Conservation (phyloP, 805 yeast species). For the Babjeviella inositovora region DNA sequence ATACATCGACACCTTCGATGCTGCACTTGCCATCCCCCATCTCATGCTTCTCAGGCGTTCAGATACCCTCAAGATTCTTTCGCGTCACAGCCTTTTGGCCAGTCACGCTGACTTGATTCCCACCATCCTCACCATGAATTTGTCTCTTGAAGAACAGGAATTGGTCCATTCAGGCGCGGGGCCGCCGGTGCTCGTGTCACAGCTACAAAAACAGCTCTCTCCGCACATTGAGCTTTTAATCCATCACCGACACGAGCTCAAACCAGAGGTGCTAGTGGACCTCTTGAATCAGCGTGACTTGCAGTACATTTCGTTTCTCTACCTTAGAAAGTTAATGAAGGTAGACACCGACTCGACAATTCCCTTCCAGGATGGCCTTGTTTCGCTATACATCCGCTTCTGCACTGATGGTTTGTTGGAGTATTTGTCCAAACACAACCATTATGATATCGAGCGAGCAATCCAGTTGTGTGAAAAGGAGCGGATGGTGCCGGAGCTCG, state of each 20-base stretch:
- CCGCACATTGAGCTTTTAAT: conserved; percentile 39
- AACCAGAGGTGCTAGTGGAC: conserved; percentile 32
- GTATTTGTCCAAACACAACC: conserved; percentile 41
- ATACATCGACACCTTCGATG: conserved; percentile 40
- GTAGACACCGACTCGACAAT: conserved; percentile 38
- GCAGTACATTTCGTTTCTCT: conserved; percentile 41
- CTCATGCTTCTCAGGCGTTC: conserved; percentile 39
- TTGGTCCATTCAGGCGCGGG: conserved; percentile 21
- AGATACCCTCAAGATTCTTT: conserved; percentile 37
- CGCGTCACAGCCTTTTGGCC: conserved; percentile 45
- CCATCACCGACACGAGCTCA: conserved; percentile 47
- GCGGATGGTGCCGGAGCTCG: conserved; percentile 51
- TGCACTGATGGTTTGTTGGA: conserved; percentile 37
- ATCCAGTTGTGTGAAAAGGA: conserved; percentile 43
- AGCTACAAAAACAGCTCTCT: conserved; percentile 18
- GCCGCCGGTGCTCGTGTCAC: too few species aligned
- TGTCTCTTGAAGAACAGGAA: conserved; percentile 18
- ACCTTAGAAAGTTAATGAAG: conserved; percentile 39
- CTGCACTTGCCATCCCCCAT: conserved; percentile 47
- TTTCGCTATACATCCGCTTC: conserved; percentile 47
- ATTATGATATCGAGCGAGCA: conserved; percentile 57
- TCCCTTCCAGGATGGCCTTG: conserved; percentile 51
- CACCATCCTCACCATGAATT: conserved; percentile 24
- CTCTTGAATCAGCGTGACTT: conserved; percentile 23
- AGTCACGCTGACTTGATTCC: conserved; percentile 33